Evolutionary conservation across 2,329 filamentous ascomycete genomes (phyloP).

Genomic region (Dryadomyces quercivorus): DNA sequence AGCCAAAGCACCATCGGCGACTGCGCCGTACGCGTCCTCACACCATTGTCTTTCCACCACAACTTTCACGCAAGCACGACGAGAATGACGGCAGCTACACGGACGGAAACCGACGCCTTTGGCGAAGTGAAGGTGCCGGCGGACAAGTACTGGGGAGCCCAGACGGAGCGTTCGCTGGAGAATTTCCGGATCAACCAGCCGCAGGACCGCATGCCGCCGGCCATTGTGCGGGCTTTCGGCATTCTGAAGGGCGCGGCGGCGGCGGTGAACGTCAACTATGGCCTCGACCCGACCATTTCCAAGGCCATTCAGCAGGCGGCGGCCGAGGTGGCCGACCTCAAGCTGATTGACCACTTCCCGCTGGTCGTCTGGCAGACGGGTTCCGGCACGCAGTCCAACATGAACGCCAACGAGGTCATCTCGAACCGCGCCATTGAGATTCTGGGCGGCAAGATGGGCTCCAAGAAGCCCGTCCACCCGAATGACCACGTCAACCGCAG

Average conservation of each 20-base stretch:
- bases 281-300: slow-evolving; percentile 81
- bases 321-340: slow-evolving; percentile 81
- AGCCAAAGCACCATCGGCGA: not conserved
- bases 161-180: slow-evolving; percentile 88
- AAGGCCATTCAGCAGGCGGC: slow-evolving; percentile 92
- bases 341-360: slow-evolving; percentile 94
- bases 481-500: slow-evolving; percentile 99
- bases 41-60: not conserved
- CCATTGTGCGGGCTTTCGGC: slow-evolving; percentile 85
- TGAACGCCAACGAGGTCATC: slow-evolving; percentile 99
- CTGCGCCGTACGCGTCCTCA: not conserved
- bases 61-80: slow-evolving; percentile 9
- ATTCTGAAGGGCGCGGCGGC: slow-evolving; percentile 96
- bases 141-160: slow-evolving; percentile 97
- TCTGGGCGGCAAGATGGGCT: slow-evolving; percentile 82
- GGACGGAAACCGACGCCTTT: slow-evolving; percentile 94
- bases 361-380: slow-evolving; percentile 99
- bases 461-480: slow-evolving; percentile 97
- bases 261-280: slow-evolving; percentile 88
- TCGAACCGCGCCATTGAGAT: slow-evolving; percentile 99
- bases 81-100: slow-evolving; percentile 32
- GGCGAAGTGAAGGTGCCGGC: slow-evolving; percentile 84
- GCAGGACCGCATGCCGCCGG: slow-evolving; percentile 93
- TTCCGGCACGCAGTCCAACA: slow-evolving; percentile 97
- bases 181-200: slow-evolving; percentile 99